phyloP scores from a whole-genome alignment of 176 grass and related monocot species.

The Themeda triandra region DNA sequence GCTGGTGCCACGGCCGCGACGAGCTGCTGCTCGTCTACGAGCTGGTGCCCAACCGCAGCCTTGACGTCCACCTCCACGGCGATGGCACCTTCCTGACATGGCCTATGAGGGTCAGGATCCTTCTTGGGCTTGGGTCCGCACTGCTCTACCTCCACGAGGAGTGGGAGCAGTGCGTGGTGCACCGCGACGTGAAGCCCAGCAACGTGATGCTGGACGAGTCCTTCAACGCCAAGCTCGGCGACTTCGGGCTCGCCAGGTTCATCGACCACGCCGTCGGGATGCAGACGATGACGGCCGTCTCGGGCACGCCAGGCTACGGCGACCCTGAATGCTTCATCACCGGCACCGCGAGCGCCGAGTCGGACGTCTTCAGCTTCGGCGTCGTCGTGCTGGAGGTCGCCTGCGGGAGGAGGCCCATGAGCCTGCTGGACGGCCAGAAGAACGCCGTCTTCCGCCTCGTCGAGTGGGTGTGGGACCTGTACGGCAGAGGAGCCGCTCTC shows the following conservation, averaged over 20 bases:
- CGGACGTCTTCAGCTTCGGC: too few relatives aligned
- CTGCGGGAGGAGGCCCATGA: too few relatives aligned
- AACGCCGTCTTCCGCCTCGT: background rate
- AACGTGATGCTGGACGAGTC: conserved; percentile 33
- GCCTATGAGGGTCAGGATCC: conserved; percentile 20
- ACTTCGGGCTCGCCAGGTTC: conserved; percentile 32
- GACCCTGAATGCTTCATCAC: too few relatives aligned
- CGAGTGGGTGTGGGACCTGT: background rate
- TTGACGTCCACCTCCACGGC: conserved; percentile 36
- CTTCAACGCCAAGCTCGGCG: conserved; percentile 19
- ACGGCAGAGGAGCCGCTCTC: background rate
- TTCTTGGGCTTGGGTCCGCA: background rate
- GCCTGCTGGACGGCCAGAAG: too few relatives aligned
- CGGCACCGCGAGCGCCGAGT: too few relatives aligned
- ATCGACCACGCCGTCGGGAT: background rate
- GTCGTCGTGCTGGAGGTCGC: too few relatives aligned
- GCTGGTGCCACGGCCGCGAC: conserved; percentile 26
- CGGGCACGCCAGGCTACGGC: too few relatives aligned
- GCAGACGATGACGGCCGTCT: too few relatives aligned
- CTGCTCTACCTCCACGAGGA: conserved; percentile 29
- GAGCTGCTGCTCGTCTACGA: conserved; percentile 36
- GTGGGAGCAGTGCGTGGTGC: conserved; percentile 39
- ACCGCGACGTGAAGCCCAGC: conserved; percentile 33
- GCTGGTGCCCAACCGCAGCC: conserved; percentile 37
- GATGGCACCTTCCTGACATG: conserved; percentile 29